Conservation (phyloP, 768 basidiomycete genomes). For the Infundibulicybe gibba region DNA sequence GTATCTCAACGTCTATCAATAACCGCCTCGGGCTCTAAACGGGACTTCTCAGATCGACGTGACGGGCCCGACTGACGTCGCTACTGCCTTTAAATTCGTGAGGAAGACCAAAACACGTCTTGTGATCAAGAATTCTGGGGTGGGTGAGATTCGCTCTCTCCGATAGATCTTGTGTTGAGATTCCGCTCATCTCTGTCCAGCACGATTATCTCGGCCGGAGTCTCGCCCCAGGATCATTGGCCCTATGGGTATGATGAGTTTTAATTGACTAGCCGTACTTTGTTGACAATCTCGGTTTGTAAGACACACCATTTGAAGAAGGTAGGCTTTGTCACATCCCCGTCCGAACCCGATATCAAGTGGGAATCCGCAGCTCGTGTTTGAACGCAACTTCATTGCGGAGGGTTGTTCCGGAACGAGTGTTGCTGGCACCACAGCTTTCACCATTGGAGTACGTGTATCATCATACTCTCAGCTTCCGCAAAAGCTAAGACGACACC, state of each 20-base stretch:
- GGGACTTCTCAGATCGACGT: conserved; percentile 24
- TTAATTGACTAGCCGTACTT: no score
- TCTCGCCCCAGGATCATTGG: conserved; percentile 32
- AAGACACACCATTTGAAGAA: conserved; percentile 30
- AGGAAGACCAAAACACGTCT: conserved; percentile 30
- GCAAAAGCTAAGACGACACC: conserved; percentile 21
- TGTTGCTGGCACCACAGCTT: conserved; percentile 6
- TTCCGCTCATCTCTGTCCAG: conserved; percentile 7
- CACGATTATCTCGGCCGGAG: conserved; percentile 44
- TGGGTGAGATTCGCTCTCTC: conserved; percentile 1
- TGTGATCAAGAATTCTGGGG: conserved; percentile 32
- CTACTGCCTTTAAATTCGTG: conserved; percentile 36
- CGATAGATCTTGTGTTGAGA: background rate
- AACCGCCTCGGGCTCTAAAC: background rate
- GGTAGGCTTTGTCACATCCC: background rate
- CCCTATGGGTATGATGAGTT: conserved; percentile 25
- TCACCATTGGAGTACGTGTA: conserved; percentile 1
- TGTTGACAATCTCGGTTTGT: no score
- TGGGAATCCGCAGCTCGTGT: conserved; percentile 13
- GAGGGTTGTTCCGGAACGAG: conserved; percentile 19
- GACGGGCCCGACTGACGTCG: conserved; percentile 30
- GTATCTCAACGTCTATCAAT: background rate
- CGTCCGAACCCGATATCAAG: no score
- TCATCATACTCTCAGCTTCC: conserved; percentile 8
- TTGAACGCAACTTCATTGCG: conserved; percentile 22